phyloP scores from a whole-genome alignment of 805 yeast genomes.

The Candida endomychidarum region DNA sequence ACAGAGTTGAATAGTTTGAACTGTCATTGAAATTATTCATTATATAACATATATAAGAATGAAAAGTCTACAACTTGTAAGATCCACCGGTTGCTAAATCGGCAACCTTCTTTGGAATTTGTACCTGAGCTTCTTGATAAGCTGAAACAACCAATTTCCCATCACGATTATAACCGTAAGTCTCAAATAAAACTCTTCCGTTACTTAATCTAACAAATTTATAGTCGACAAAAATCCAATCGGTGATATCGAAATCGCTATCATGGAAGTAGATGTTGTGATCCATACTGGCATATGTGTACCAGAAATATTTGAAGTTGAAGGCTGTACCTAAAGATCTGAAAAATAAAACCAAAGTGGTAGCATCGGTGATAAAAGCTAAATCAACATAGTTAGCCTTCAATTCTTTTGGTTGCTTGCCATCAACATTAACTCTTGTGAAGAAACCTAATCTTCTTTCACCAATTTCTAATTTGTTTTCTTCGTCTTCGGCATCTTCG shows the following conservation, averaged over 20 bases:
- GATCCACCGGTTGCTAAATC: conserved; percentile 15
- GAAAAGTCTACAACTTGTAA: conserved; percentile 10
- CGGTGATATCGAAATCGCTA: conserved; percentile 33
- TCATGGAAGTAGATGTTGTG: conserved; percentile 39
- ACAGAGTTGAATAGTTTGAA: conserved; percentile 1
- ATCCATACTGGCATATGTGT: conserved; percentile 39
- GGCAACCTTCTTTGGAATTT: conserved; percentile 17
- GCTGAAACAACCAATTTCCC: conserved; percentile 32
- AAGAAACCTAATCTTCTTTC: conserved; percentile 31
- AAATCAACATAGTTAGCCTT: conserved; percentile 15
- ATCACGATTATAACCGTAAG: conserved; percentile 28
- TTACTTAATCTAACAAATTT: conserved; percentile 31
- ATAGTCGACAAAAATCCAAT: conserved; percentile 39
- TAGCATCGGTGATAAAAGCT: conserved; percentile 26
- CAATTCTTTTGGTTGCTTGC: conserved; percentile 23
- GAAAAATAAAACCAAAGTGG: conserved; percentile 30
- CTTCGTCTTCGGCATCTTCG: conserved; percentile 15
- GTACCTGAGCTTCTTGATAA: conserved; percentile 32
- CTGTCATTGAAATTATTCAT: conserved; percentile 6
- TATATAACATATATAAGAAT: neutral
- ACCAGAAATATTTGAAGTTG: conserved; percentile 20
- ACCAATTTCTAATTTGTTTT: conserved; percentile 20
- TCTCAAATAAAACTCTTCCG: conserved; percentile 32
- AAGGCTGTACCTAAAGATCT: conserved; percentile 27
- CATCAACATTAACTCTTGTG: conserved; percentile 29